Evolutionary conservation across 768 basidiomycete species (phyloP).

Genomic region (Suillus alpinus): DNA sequence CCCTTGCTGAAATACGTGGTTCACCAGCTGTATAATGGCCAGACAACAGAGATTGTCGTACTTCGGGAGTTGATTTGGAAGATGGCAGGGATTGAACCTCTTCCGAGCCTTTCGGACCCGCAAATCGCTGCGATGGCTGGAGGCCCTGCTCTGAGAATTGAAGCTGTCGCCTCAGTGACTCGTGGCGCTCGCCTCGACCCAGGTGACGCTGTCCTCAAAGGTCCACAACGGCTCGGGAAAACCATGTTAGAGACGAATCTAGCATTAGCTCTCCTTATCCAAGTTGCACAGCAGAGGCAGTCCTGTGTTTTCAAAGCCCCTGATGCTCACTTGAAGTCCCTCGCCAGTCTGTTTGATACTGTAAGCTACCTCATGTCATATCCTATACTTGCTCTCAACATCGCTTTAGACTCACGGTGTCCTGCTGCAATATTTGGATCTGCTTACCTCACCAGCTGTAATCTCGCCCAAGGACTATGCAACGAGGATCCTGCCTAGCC

Average conservation of each 20-base stretch:
- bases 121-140: conserved; percentile 92
- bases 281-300: conserved; percentile 89
- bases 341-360: conserved; percentile 85
- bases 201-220: conserved; percentile 59
- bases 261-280: conserved; percentile 86
- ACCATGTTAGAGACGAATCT: conserved; percentile 66
- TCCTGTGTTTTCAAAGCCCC: conserved; percentile 73
- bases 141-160: conserved; percentile 81
- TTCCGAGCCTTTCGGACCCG: conserved; percentile 84
- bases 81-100: conserved; percentile 92
- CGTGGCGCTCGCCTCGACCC: conserved; percentile 75
- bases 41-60: conserved; percentile 86
- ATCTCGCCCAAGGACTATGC: conserved; percentile 72
- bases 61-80: conserved; percentile 92
- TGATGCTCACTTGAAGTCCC: conserved; percentile 79
- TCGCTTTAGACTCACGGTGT: conserved; percentile 80
- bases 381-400: conserved; percentile 18
- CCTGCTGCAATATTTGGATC: conserved; percentile 87
- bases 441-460: conserved; percentile 72
- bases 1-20: conserved; percentile 88
- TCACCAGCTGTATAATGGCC: conserved; percentile 81
- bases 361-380: conserved; percentile 46
- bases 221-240: conserved; percentile 64
- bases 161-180: conserved; percentile 78
- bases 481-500: conserved; percentile 67